Percentiles rank a stretch among this genome's conserved stretches.
These are phyloP conservation scores for Cubamyces lactineus DNA, from an alignment of 768 basidiomycete genomes.

Conservation along the genomic window DNA sequence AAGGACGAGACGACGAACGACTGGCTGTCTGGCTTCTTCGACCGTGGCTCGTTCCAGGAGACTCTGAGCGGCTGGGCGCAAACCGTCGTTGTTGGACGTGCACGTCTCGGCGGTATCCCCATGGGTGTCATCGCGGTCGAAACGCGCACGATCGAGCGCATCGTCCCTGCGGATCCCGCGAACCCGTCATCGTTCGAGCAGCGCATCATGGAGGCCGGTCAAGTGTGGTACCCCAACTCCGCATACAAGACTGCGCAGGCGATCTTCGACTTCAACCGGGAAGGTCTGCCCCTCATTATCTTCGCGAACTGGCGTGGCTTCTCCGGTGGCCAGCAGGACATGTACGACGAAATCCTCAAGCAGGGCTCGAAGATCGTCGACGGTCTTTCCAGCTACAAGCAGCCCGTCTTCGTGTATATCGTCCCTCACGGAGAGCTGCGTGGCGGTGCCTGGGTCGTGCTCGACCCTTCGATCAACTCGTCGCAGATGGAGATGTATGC, in stretches of 20 bases:
- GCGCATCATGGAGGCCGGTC: slow-evolving; percentile 98
- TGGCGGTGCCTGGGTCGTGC: slow-evolving; percentile 98
- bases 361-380: slow-evolving; percentile 99
- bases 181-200: slow-evolving; percentile 97
- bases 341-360: slow-evolving; percentile 97
- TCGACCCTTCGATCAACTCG: slow-evolving; percentile 96
- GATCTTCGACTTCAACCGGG: slow-evolving; percentile 98
- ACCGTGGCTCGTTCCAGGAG: slow-evolving; percentile 97
- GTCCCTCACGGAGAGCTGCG: slow-evolving; percentile 98
- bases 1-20: slow-evolving; percentile 75
- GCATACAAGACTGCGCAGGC: slow-evolving; percentile 99
- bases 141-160: slow-evolving; percentile 94
- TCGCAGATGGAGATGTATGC: slow-evolving; percentile 99
- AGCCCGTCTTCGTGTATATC: slow-evolving; percentile 98
- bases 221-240: slow-evolving; percentile 99
- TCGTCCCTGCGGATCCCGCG: slow-evolving; percentile 97
- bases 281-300: slow-evolving; percentile 95
- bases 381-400: slow-evolving; percentile 94
- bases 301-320: slow-evolving; percentile 99
- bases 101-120: slow-evolving; percentile 94
- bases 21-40: slow-evolving; percentile 93
- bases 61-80: slow-evolving; percentile 99
- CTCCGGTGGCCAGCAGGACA: slow-evolving; percentile 99
- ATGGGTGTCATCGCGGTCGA: slow-evolving; percentile 98
- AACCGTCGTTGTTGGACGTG: slow-evolving; percentile 96